Evolutionary conservation across 164 flowering plant species (phyloP).

Genomic region (Berberis thunbergii): DNA sequence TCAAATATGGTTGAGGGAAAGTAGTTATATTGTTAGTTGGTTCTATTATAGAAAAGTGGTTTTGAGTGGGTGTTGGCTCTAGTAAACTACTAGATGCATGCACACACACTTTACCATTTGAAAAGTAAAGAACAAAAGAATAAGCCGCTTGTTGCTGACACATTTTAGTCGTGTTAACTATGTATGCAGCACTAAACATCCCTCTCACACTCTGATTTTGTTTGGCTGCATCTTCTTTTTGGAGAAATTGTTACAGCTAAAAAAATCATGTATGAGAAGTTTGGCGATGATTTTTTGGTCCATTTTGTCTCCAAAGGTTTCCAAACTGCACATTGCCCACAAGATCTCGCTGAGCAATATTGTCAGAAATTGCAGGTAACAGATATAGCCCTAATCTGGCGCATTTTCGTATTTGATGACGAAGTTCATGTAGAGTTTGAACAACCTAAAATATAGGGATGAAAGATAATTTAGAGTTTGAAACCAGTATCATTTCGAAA

Average conservation of each 20-base stretch:
- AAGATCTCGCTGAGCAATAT: constrained; percentile 66
- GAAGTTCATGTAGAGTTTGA: not conserved
- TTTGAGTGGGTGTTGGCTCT: no score
- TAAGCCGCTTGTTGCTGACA: no score
- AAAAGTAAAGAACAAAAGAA: no score
- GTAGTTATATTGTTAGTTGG: no score
- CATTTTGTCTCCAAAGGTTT: constrained; percentile 65
- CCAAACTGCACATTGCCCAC: constrained; percentile 66
- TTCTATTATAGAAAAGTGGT: no score
- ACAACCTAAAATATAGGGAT: no score
- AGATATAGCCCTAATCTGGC: no score
- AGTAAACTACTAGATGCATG: no score
- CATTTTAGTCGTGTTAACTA: not conserved
- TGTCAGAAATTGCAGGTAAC: constrained; percentile 87
- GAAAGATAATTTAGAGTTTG: no score
- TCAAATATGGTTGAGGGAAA: no score
- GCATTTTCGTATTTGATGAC: not conserved
- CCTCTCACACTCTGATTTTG: not conserved
- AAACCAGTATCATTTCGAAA: no score
- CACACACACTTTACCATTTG: no score
- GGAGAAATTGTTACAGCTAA: constrained; percentile 93
- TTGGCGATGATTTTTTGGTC: constrained; percentile 75
- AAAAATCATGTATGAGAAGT: constrained; percentile 90
- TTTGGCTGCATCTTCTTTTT: constrained; percentile 65
- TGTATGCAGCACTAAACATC: not conserved